These are phyloP conservation scores for Solanum hybrid DNA, from an alignment of 305 asterid genomes.

Conservation along the genomic window DNA sequence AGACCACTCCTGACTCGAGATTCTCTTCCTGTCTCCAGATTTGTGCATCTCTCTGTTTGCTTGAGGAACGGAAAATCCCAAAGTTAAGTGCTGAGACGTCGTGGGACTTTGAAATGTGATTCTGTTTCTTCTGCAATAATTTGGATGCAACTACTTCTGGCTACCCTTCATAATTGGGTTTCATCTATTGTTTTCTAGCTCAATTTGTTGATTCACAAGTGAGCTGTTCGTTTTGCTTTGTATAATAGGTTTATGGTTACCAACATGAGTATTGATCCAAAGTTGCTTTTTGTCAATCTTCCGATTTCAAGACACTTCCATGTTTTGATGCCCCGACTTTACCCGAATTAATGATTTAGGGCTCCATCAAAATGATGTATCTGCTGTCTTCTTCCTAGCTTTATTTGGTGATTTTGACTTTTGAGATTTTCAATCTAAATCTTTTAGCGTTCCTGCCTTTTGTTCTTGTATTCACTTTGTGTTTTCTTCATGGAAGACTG, in stretches of 20 bases:
- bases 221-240: neutral
- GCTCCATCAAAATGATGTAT: neutral
- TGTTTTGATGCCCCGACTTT: neutral
- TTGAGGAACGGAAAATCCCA: conserved; percentile 51
- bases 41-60: conserved; percentile 55
- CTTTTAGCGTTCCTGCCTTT: neutral
- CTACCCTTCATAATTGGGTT: neutral
- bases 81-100: conserved; percentile 65
- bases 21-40: conserved; percentile 33
- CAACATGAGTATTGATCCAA: neutral
- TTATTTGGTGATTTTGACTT: neutral
- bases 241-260: neutral
- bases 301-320: neutral
- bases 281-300: neutral
- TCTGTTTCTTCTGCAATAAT: neutral
- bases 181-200: neutral
- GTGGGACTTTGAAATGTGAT: conserved; percentile 80
- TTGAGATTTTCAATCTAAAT: neutral
- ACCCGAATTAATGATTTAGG: neutral
- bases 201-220: conserved; percentile 1
- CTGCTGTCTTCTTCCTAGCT: neutral
- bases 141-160: neutral
- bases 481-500: neutral
- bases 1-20: neutral
- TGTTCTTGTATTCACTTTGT: neutral